These are phyloP conservation scores for Colletotrichum tabaci DNA, from an alignment of 2,329 filamentous ascomycete genomes.

Conservation along the genomic window DNA sequence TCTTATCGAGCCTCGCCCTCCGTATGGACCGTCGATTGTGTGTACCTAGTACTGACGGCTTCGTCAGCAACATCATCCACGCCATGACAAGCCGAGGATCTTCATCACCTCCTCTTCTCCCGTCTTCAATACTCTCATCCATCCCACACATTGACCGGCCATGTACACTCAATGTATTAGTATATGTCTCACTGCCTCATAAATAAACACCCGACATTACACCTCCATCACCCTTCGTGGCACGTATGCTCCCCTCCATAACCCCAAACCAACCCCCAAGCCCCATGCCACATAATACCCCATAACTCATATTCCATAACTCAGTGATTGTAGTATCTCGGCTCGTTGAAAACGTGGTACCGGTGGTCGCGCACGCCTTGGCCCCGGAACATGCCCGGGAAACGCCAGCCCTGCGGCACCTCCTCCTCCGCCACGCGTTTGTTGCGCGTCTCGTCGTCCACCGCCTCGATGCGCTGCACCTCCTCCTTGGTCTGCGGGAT, in stretches of 20 bases:
- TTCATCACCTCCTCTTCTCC: no score
- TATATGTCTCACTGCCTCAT: background rate
- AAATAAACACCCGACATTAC: constrained; percentile 9
- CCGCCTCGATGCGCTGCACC: constrained; percentile 57
- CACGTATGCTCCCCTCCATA: background rate
- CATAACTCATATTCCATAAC: constrained; percentile 19
- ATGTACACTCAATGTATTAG: background rate
- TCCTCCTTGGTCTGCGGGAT: constrained; percentile 79
- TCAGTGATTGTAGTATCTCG: constrained; percentile 75
- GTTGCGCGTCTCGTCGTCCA: constrained; percentile 69
- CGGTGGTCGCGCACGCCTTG: constrained; percentile 89
- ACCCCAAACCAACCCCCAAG: background rate
- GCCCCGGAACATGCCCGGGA: constrained; percentile 88
- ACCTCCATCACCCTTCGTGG: background rate
- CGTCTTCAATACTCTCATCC: no score
- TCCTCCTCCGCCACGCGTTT: constrained; percentile 76
- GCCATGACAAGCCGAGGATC: no score
- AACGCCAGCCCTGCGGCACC: constrained; percentile 83
- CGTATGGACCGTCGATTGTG: background rate
- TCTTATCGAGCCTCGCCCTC: background rate
- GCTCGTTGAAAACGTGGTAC: constrained; percentile 97
- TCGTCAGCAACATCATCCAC: background rate
- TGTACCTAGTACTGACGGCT: no score
- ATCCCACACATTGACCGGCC: no score
- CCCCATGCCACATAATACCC: background rate